Evolutionary conservation across 2,329 filamentous ascomycete genomes (phyloP).

Genomic region (Mycosphaerella arachidis): DNA sequence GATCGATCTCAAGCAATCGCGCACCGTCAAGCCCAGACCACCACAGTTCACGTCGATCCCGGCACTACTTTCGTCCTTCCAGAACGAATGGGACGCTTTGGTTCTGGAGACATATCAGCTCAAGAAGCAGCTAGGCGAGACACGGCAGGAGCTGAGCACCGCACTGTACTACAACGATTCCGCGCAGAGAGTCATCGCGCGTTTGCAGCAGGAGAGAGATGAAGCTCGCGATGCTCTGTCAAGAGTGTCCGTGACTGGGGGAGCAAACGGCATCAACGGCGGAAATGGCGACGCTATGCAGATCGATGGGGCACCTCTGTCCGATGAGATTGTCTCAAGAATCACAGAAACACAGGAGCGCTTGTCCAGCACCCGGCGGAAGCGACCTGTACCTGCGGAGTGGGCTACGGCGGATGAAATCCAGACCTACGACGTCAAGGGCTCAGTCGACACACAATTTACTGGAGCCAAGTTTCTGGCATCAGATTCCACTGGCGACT

Average conservation of each 20-base stretch:
- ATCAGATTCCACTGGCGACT: slow-evolving; percentile 56
- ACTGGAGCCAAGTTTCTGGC: slow-evolving; percentile 56
- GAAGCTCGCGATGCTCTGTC: slow-evolving; percentile 86
- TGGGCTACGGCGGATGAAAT: slow-evolving; percentile 78
- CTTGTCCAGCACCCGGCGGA: slow-evolving; percentile 85
- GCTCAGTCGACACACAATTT: slow-evolving; percentile 55
- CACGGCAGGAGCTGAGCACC: slow-evolving; percentile 86
- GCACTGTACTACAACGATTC: slow-evolving; percentile 97
- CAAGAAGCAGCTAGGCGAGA: slow-evolving; percentile 82
- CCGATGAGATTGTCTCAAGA: slow-evolving; percentile 64
- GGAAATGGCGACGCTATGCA: slow-evolving; percentile 81
- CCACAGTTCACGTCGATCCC: slow-evolving; percentile 95
- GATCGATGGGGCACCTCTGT: slow-evolving; percentile 74
- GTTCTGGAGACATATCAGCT: slow-evolving; percentile 88
- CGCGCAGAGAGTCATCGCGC: slow-evolving; percentile 89
- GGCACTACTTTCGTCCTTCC: slow-evolving; percentile 86
- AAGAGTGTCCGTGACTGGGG: slow-evolving; percentile 67
- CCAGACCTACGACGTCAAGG: slow-evolving; percentile 52
- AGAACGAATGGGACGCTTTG: slow-evolving; percentile 96
- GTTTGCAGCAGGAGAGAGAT: slow-evolving; percentile 84
- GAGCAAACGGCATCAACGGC: slow-evolving; percentile 34
- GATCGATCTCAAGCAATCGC: slow-evolving; percentile 76
- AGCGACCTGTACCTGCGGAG: slow-evolving; percentile 75
- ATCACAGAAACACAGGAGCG: slow-evolving; percentile 76
- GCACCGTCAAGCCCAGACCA: slow-evolving; percentile 80